Percentiles rank a stretch among this genome's conserved stretches.
Evolutionary conservation across 1,139 yeast genomes (phyloP).

Genomic region (Pneumocystis sp.): DNA sequence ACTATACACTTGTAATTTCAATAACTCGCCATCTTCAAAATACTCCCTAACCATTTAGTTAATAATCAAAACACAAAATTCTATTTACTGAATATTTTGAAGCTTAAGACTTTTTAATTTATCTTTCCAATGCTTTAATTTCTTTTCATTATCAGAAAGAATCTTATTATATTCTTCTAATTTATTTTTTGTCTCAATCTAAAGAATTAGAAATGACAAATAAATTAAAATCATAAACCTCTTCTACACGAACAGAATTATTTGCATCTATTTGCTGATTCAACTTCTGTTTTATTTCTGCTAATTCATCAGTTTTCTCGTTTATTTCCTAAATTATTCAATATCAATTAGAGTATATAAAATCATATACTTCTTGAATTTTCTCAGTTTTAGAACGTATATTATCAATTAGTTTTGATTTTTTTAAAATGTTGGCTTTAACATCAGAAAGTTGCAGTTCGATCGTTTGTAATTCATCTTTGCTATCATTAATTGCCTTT

Average conservation of each 20-base stretch:
- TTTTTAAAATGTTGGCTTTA: slow-evolving; percentile 26
- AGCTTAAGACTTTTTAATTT: slow-evolving; percentile 19
- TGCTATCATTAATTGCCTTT: slow-evolving; percentile 30
- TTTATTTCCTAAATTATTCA: slow-evolving; percentile 20
- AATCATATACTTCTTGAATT: slow-evolving; percentile 3
- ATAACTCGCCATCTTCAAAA: slow-evolving; percentile 7
- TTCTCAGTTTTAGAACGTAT: slow-evolving; percentile 10
- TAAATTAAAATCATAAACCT: slow-evolving; percentile 18
- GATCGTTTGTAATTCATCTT: slow-evolving; percentile 26
- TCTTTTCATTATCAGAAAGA: slow-evolving; percentile 28
- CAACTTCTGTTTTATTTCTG: slow-evolving; percentile 31
- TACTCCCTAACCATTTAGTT: slow-evolving; percentile 14
- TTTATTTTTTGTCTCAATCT: slow-evolving; percentile 47
- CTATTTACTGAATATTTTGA: slow-evolving; percentile 16
- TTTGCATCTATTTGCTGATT: slow-evolving; percentile 41
- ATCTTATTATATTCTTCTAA: slow-evolving; percentile 42
- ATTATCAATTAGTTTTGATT: slow-evolving; percentile 12
- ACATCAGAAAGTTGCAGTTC: slow-evolving; percentile 19
- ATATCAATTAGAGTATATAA: background rate
- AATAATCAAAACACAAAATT: slow-evolving; percentile 17
- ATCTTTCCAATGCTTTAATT: slow-evolving; percentile 26
- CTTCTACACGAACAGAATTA: slow-evolving; percentile 49
- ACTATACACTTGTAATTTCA: slow-evolving; percentile 29
- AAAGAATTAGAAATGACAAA: background rate
- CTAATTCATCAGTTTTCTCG: slow-evolving; percentile 25